Evolutionary conservation across 148 eudicot genomes (phyloP), one percentile per base, ranked within the genome.

Genomic region (Selenicereus undatus): DNA sequence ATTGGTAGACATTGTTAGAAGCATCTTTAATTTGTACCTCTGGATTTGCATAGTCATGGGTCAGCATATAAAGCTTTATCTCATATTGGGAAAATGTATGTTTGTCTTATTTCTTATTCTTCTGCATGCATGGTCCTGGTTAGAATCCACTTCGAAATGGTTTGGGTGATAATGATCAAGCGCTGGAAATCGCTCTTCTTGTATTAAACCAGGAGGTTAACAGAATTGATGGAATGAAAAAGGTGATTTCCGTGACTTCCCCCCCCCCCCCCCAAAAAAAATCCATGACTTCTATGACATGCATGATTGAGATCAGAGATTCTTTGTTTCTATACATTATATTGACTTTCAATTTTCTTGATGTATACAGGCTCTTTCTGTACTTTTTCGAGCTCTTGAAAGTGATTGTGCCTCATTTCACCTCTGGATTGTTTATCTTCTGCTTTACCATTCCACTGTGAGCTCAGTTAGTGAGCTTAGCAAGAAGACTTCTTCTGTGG

Each of bases 351-450:
- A 14, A 68, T 72, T 26, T 29, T 79, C 62, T 74, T 80, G 32
- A 79, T 82, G 66, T 79, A 50, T 87, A 79, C 86, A 92, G 97
- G 90, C 94, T 79, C 90, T 92, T 71, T 84, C 88, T 75, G 80
- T 90, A 84, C 90, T 92, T 71, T 86, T 88, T 81, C 88, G 89
- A 84, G 89, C 92, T 80, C 85, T 92, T 79, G 91, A 91, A 86
- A 89, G 76, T 54, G 81, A 91, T 84, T 84, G 93, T 24, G 75
- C 88, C 51, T 88, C 83, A 48, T 82, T 73, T 45, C 78, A 83
- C 85, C 79, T 87, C 65, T 91, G 97, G 97, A 85, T 88, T 69
- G 87, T 91, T 81, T 92, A 92, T 89, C 85, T 92, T 83, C 89
- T 82, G 68, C 84, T 91, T 50, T 91, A 86, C 89, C 87, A 91